Base-by-base conservation (phyloP, 1,139 yeast species). In the Suhomyces yuchorum region DNA sequence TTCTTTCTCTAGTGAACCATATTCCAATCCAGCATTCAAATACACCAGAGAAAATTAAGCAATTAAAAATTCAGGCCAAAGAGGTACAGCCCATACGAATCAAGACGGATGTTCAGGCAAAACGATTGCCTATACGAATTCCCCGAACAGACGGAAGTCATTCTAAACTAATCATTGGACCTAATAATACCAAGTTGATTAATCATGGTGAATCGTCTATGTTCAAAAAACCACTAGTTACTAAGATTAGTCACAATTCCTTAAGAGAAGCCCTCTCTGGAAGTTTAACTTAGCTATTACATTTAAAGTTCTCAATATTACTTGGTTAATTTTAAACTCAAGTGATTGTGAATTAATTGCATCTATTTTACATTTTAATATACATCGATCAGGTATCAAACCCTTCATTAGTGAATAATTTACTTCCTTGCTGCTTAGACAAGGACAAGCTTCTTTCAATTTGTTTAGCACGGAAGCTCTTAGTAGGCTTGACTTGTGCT, bases 81-180 rank as follows among this genome's bases (percentile, higher is more conserved):
- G 48, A 47, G 44, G 51, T 37, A 30, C 40, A 34, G 35, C 60
- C 59, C 2, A 58, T 56, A 8, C 43, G 50, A 11, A 44, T 47
- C 15, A 49, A 48, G 42, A 52, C 52, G 36, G 59, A 54, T 15
- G 46, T 41, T 4, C 70, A 63, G 36, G 41, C 55, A 7, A 67
- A 68, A 52, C 48, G 75, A 46, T 49, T 64, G 41, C 74, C 74
- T 0, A 54, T 55, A 11, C 43, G 60, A 18, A 55, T 53, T 8
- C 60, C 62, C 40, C 46, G 63, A 50, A 57, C 43, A 18, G 59
- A 64, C 49, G 78, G 79, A 0, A 60, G 75, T 4, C 76, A 71
- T 50, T 75, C 83, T 4, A 69, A 73, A 8, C 56, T 81, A 45
- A 70, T 70, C 2, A 70, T 81, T n/a, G 79, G 80, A 1, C 76